These are phyloP conservation scores for Colletotrichum shisoi DNA, from an alignment of 2,329 filamentous ascomycete genomes.

Conservation along the genomic window DNA sequence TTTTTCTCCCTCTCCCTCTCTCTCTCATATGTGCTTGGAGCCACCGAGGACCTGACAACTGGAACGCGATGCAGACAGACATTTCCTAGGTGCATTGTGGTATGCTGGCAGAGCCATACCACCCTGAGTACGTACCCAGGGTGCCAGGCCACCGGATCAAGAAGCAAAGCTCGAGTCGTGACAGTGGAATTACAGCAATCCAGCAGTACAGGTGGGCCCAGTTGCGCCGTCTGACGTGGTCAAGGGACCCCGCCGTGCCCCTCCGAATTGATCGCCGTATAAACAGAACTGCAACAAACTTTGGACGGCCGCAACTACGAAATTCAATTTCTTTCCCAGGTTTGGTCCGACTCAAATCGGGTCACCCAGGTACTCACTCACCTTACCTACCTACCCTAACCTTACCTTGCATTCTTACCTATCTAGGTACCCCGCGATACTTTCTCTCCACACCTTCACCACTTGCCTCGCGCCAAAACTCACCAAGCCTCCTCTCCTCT, in stretches of 20 bases:
- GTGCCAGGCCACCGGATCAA: neutral
- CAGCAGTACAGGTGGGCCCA: neutral
- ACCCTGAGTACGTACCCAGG: neutral
- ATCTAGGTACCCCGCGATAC: neutral
- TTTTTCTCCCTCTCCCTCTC: too few species aligned
- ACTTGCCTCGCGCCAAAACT: too few species aligned
- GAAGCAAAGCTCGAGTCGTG: neutral
- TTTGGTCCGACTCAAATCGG: neutral
- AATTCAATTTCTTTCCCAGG: slow-evolving; percentile 4
- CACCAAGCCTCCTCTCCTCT: neutral
- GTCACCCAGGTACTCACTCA: neutral
- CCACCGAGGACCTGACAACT: too few species aligned
- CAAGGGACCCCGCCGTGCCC: slow-evolving; percentile 21
- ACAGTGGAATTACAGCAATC: neutral
- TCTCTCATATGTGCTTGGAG: too few species aligned
- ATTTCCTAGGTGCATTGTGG: too few species aligned
- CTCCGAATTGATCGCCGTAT: slow-evolving; percentile 1
- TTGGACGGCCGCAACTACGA: neutral
- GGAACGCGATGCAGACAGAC: neutral
- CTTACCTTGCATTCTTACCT: neutral
- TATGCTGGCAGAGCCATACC: too few species aligned
- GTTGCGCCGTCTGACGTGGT: slow-evolving; percentile 11
- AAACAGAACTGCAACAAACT: slow-evolving; percentile 6
- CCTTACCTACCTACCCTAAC: neutral
- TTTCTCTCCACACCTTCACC: neutral